Base-by-base conservation (phyloP, 2,329 filamentous ascomycete species). In the Ceratocystis ficicola region DNA sequence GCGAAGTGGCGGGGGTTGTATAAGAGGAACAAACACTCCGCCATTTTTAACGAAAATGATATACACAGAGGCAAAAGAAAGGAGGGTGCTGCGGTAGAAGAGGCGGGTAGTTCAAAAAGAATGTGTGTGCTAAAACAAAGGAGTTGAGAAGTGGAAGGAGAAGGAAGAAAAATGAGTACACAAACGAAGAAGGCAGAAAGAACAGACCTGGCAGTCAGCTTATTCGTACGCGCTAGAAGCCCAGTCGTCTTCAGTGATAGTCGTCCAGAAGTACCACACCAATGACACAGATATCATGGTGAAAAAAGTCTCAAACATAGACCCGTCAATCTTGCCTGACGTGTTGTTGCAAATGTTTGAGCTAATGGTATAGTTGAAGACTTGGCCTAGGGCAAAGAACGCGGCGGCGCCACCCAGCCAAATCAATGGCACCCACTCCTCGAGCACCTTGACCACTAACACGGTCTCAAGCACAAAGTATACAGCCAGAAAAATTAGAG, bases 241-340 rank as follows among this genome's bases (percentile, higher is more conserved):
- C 94, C 94, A 99, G 78, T 96, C 93, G 72, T 99, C 94, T 77
- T 99, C 94, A 17, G 94, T 99, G 72, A 99, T 99, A 77, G 91
- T 96, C 60, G 91, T 95, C 94, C 94, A 99, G 80, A 99, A 99
- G 66, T 89, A 76, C 92, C 94, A 99, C 69, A 96, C 78, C 76
- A 85, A 85, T 20, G 90, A 81, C 3, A 99, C 90, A 0, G 92
- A 82, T 12, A 93, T 77, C 0, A 96, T 80, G 0, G 92, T 97
- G 77, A 99, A 97, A 5, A 97, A 78, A 0, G 92, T 95, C 75
- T 96, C 84, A 75, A 99, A 99, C 0, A 99, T 77, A 5, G 93
- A 85, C 62, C 94, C 94, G 73, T 99, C 93, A 73, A 99, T 95
- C 75, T 89, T 91, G 70, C 91, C 90, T 52, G 80, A 73, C 0